Base-by-base conservation (phyloP, 2,329 filamentous ascomycete genomes). In the Huntiella bhutanensis region DNA sequence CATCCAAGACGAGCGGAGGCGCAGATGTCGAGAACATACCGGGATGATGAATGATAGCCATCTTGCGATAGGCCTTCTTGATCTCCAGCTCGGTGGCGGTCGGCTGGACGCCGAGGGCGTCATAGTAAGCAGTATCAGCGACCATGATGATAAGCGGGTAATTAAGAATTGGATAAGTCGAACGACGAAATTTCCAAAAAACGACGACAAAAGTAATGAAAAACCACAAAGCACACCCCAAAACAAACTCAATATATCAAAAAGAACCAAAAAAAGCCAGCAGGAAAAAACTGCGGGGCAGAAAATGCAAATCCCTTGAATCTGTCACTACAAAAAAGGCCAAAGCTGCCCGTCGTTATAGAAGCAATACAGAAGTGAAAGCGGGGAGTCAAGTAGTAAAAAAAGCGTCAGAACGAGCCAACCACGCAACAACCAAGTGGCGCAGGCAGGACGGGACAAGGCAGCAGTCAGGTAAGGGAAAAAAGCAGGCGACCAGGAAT, bases 11-110 rank as follows among this genome's bases (percentile, higher is more conserved):
- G n/a, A n/a, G 7, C 8, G 11, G 22, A 46, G 42, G 17, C 32
- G 37, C 3, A 22, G 39, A 11, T 37, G 40, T 16, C 37, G 37
- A 35, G 22, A 34, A 55, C 66, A 55, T 66, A 83, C 81, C 82
- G 53, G 85, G 85, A 62, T 95, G 88, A 57, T 93, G 84, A 54
- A 87, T 75, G 62, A 96, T 95, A 55, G 91, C 91, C 54, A 91
- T 73, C 66, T 88, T 95, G 60, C 87, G 77, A 65, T 95, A 95
- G 22, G 87, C 87, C 67, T 94, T 94, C 64, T 95, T 95, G 65
- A 95, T 95, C 60, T 95, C 86, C 43, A 94, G 73, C 61, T 88
- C 83, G 35, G 83, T 81, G 28, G 87, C 88, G 47, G 80, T 84
- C 53, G 85, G 80, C 64, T 79, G 69, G 57, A 95, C 86, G 58